Percentiles rank a stretch among this genome's conserved stretches.
phyloP scores from a whole-genome alignment of 495 filamentous ascomycete species.

The Penicillium longicatenatum region DNA sequence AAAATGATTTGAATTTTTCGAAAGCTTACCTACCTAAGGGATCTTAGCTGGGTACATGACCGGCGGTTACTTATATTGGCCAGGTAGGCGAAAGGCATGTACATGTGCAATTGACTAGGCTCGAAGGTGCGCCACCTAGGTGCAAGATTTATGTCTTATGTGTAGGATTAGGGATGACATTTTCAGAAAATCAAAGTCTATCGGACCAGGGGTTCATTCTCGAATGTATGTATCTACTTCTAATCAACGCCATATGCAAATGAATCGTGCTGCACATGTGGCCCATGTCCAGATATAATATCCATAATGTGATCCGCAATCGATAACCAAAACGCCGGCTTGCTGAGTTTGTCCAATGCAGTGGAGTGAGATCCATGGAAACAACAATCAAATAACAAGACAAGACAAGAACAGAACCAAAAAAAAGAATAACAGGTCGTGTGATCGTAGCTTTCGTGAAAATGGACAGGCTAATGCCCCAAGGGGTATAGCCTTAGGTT shows the following conservation, averaged over 20 bases:
- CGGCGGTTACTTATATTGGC: no score
- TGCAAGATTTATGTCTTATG: no score
- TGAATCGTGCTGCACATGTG: not conserved
- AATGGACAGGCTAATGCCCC: not conserved
- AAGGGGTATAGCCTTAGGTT: conserved; percentile 21
- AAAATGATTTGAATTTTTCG: no score
- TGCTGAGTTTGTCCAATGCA: conserved; percentile 8
- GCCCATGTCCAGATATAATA: not conserved
- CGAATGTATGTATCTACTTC: conserved; percentile 8
- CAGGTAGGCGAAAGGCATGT: no score
- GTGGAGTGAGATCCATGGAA: conserved; percentile 10
- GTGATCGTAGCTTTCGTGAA: conserved; percentile 23
- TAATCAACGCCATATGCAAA: conserved; percentile 14
- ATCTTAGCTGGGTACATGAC: no score
- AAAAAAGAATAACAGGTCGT: conserved; percentile 17
- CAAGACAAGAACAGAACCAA: not conserved
- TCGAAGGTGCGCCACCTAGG: no score
- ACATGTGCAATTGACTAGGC: no score
- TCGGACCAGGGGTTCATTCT: conserved; percentile 5
- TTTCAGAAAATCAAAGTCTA: not conserved
- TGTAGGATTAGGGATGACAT: not conserved
- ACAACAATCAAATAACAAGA: not conserved
- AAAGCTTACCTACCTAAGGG: no score
- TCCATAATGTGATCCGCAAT: not conserved
- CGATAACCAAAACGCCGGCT: conserved; percentile 9